phyloP scores from a whole-genome alignment of 2,329 filamentous ascomycete genomes.

The Cladosporium halotolerans region DNA sequence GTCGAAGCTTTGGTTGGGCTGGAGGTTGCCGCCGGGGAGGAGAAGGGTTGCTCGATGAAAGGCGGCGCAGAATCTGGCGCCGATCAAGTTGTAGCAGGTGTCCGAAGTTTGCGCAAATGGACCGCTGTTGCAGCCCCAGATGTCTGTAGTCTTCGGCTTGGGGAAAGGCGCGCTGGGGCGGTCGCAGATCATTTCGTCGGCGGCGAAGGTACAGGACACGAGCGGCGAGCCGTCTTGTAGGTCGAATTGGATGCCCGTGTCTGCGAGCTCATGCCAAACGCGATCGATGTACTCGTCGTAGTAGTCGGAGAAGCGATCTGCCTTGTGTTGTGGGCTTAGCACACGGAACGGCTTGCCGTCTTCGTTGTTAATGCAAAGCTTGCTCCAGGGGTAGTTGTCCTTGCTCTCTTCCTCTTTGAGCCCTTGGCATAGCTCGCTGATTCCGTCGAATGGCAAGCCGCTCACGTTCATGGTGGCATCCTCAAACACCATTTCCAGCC shows the following conservation, averaged over 20 bases:
- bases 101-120: conserved; percentile 38
- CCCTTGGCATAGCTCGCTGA: conserved; percentile 47
- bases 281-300: conserved; percentile 45
- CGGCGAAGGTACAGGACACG: conserved; percentile 41
- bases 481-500: conserved; percentile 38
- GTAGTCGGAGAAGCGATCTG: conserved; percentile 41
- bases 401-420: conserved; percentile 46
- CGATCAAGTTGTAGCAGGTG: conserved; percentile 49
- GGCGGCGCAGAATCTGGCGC: conserved; percentile 68
- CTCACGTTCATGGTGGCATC: conserved; percentile 45
- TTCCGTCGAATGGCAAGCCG: conserved; percentile 52
- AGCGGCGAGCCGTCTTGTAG: conserved; percentile 55
- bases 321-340: conserved; percentile 33
- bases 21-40: conserved; percentile 39
- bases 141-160: conserved; percentile 54
- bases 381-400: conserved; percentile 55
- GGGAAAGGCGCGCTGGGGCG: conserved; percentile 42
- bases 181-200: conserved; percentile 38
- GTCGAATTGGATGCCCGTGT: conserved; percentile 50
- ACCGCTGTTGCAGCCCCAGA: conserved; percentile 60
- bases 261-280: conserved; percentile 45
- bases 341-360: conserved; percentile 32
- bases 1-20: conserved; percentile 35
- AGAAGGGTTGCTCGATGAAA: conserved; percentile 69
- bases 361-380: conserved; percentile 43